Conservation (phyloP, 2,329 filamentous ascomycete genomes). For the Aspergillus clavatus region DNA sequence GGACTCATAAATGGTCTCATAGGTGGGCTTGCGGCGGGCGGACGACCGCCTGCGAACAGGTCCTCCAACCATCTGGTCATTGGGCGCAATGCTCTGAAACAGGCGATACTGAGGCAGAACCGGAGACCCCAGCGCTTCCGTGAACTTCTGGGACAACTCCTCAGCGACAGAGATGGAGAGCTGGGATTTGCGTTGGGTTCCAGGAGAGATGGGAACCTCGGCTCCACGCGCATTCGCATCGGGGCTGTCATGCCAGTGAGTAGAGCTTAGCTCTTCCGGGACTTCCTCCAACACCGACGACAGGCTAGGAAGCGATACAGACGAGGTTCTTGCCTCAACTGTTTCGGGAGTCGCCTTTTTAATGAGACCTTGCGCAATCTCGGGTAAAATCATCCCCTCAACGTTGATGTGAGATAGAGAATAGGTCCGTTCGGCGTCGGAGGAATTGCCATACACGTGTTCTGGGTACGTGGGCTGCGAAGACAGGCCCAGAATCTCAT, state of each 20-base stretch:
- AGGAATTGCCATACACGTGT: slow-evolving; percentile 23
- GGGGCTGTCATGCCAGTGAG: slow-evolving; percentile 29
- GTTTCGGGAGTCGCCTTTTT: slow-evolving; percentile 40
- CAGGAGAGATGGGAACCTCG: slow-evolving; percentile 7
- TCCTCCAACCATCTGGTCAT: slow-evolving; percentile 14
- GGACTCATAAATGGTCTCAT: slow-evolving; percentile 36
- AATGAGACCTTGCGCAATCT: slow-evolving; percentile 37
- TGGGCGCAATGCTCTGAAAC: slow-evolving; percentile 11
- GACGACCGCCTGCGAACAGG: slow-evolving; percentile 12
- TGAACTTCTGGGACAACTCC: slow-evolving; percentile 37
- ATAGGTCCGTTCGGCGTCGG: slow-evolving; percentile 9
- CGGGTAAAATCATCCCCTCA: slow-evolving; percentile 28
- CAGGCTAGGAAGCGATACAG: slow-evolving; percentile 39
- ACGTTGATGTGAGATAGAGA: slow-evolving; percentile 18
- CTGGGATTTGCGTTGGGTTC: slow-evolving; percentile 21
- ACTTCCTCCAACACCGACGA: slow-evolving; percentile 42
- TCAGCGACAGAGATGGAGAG: slow-evolving; percentile 30
- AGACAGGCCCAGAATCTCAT: slow-evolving; percentile 36
- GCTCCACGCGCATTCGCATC: slow-evolving; percentile 16
- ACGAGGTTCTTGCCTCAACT: slow-evolving; percentile 33
- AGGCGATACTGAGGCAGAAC: slow-evolving; percentile 28
- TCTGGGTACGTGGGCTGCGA: slow-evolving; percentile 29
- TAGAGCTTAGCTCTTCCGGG: slow-evolving; percentile 43
- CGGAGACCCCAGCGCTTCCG: slow-evolving; percentile 44
- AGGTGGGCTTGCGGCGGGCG: slow-evolving; percentile 15